Conservation (phyloP, 2,329 filamentous ascomycete genomes). For the Scedosporium aurantiacum region DNA sequence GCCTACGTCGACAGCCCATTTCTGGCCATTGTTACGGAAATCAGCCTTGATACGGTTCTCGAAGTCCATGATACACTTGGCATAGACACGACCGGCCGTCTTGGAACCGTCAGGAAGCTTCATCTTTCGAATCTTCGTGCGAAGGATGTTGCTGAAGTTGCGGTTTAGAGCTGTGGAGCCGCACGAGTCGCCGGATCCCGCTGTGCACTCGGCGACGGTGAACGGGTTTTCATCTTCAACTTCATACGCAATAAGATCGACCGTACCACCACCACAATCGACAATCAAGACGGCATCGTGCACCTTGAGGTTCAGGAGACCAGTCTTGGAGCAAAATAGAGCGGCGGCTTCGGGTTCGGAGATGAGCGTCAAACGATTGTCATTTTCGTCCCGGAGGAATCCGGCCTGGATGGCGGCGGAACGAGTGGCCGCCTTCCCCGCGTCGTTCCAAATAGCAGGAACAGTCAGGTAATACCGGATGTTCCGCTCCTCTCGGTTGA, state of each 20-base stretch:
- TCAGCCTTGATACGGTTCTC: constrained; percentile 99
- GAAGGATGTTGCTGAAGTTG: constrained; percentile 95
- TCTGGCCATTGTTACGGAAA: constrained; percentile 97
- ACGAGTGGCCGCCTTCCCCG: constrained; percentile 91
- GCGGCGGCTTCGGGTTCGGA: constrained; percentile 95
- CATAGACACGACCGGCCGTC: constrained; percentile 95
- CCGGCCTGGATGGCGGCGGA: constrained; percentile 94
- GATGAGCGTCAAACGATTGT: constrained; percentile 87
- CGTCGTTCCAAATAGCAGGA: constrained; percentile 99
- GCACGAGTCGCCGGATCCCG: constrained; percentile 93
- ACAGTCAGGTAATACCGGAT: constrained; percentile 97
- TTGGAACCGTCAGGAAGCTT: constrained; percentile 94
- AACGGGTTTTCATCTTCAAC: constrained; percentile 97
- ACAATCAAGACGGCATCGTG: constrained; percentile 97
- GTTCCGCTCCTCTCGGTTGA: constrained; percentile 95
- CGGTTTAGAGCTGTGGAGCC: constrained; percentile 96
- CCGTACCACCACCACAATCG: constrained; percentile 95
- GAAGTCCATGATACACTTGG: constrained; percentile 99
- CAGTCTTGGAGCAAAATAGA: constrained; percentile 95
- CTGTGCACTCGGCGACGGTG: constrained; percentile 92
- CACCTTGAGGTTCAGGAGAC: constrained; percentile 91
- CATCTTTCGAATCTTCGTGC: constrained; percentile 98
- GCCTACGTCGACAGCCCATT: constrained; percentile 97
- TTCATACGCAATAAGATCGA: constrained; percentile 97
- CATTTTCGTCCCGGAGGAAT: constrained; percentile 93